Evolutionary conservation across 805 yeast species (phyloP), one percentile per base, ranked within the genome.

Genomic region (Kluyveromyces nonfermentans): DNA sequence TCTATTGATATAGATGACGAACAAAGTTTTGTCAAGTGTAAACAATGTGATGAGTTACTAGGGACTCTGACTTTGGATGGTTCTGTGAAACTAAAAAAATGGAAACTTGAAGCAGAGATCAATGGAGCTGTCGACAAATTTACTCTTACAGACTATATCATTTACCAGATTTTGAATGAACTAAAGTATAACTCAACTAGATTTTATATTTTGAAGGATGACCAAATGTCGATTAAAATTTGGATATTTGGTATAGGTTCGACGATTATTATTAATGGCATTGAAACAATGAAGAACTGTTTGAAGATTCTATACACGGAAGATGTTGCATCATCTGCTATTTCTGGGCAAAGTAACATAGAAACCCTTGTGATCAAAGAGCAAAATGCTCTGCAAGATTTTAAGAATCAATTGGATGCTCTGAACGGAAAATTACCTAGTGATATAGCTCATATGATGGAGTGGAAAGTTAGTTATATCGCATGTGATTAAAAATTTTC

Each of bases 191-290:
- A 55, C 35, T 58, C 62, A 3, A 51, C 54, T 8, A 48, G 65
- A 33, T 47, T 54, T 20, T 41, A 52, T 8, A 21, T 51, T 2
- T 21, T 62, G n/a, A 48, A 49, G 36, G 25, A 35, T 17, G 37
- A 25, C 18, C 35, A 37, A 1, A 15, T 28, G 14, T 34, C 41
- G 17, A 22, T 56, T 1, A 39, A 52, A 17, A 30, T 60, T 4
- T 61, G 67, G 65, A 22, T 58, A 21, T 60, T 62, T 39, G 53
- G 56, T 8, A 37, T 55, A 3, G 60, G 53, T n/a, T 46, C 52
- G 9, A 46, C 48, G 12, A 49, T 56, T 6, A 48, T 50, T 1
- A 18, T 54, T 4, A 25, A 53, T 7, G 44, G 42, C 12, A 44
- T 45, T 10, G 28, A 32, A 3, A 21, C 33, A 1, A 17, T 49